Evolutionary conservation across 2,329 filamentous ascomycete genomes (phyloP), one percentile per base, ranked within the genome.

Genomic region (Lachnellula hyalina): DNA sequence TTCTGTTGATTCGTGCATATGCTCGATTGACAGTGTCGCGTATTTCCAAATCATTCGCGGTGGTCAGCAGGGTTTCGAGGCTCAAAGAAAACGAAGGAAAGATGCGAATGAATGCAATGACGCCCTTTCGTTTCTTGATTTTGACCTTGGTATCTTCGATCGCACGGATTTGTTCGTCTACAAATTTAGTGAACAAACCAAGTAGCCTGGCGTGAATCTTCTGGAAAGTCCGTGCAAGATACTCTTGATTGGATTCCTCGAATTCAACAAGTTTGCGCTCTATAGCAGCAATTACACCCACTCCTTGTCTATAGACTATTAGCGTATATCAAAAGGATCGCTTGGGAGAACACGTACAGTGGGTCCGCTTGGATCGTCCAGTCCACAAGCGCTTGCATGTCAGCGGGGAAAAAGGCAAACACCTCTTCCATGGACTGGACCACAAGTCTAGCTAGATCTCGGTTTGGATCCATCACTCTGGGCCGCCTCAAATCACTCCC

Each of bases 101-200:
- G 41, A 93, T 87, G 61, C 90, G 89, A 76, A 97, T 93, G 71
- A 97, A 97, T 15, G 86, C 86, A 65, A 97, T 96, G 54, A 99
- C 90, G 11, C 94, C 93, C 74, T 95, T 96, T 63, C 94, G 87
- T 77, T 97, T 97, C 77, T 96, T 96, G 73, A 96, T 91, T 77
- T 96, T 96, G 71, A 99, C 93, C 73, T 97, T 97, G 40, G 92
- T 97, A 58, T 97, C 94, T 73, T 97, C 94, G 60, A 97, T 96
- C 5, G 91, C 92, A 25, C 90, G 89, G 56, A 97, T 88, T 70
- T 99, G 94, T 61, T 96, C 90, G 62, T 97, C 93, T 8, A 97
- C 84, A 65, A 97, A 96, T 59, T 89, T 90, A 58, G 81, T 85
- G 74, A 96, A 96, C 2, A 89, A 82, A 2, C 82, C 80, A 62